Percentiles rank a stretch among this genome's conserved stretches.
These are phyloP conservation scores for Beverwykella pulmonaria DNA, from an alignment of 495 filamentous ascomycete species.

Conservation along the genomic window DNA sequence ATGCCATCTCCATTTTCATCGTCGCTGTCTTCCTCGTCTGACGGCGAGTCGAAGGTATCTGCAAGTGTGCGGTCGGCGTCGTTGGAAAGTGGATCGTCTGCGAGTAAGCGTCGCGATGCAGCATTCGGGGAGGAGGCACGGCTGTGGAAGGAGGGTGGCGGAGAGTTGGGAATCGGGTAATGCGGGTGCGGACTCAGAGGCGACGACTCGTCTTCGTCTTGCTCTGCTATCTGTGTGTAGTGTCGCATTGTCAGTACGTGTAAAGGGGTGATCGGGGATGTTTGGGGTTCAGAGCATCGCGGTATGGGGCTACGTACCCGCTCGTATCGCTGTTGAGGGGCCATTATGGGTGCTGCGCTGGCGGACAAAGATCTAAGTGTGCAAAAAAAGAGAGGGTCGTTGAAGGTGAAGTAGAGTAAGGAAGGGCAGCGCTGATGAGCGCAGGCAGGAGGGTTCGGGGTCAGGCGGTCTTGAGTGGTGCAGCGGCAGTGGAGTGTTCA, in stretches of 20 bases:
- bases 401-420: neutral
- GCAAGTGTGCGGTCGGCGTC: slow-evolving; percentile 76
- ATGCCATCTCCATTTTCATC: slow-evolving; percentile 61
- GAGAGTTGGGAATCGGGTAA: slow-evolving; percentile 71
- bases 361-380: slow-evolving; percentile 17
- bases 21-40: slow-evolving; percentile 42
- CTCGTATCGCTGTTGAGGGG: slow-evolving; percentile 81
- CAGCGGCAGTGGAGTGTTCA: neutral
- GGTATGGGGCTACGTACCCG: slow-evolving; percentile 59
- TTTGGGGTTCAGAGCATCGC: neutral
- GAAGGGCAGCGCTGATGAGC: slow-evolving; percentile 1
- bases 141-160: slow-evolving; percentile 92
- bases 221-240: slow-evolving; percentile 43
- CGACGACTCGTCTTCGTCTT: slow-evolving; percentile 53
- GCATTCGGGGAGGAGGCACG: slow-evolving; percentile 70
- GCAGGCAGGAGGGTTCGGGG: neutral
- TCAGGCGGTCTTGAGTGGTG: slow-evolving; percentile 15
- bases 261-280: neutral
- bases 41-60: slow-evolving; percentile 74
- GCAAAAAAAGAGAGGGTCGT: slow-evolving; percentile 1
- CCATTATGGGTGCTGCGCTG: slow-evolving; percentile 45
- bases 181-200: slow-evolving; percentile 46
- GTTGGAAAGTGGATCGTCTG: slow-evolving; percentile 55
- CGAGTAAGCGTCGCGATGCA: slow-evolving; percentile 50
- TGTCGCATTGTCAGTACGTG: slow-evolving; percentile 17